Evolutionary conservation across 2,329 filamentous ascomycete species (phyloP).

Genomic region (Colletotrichum paranaense): DNA sequence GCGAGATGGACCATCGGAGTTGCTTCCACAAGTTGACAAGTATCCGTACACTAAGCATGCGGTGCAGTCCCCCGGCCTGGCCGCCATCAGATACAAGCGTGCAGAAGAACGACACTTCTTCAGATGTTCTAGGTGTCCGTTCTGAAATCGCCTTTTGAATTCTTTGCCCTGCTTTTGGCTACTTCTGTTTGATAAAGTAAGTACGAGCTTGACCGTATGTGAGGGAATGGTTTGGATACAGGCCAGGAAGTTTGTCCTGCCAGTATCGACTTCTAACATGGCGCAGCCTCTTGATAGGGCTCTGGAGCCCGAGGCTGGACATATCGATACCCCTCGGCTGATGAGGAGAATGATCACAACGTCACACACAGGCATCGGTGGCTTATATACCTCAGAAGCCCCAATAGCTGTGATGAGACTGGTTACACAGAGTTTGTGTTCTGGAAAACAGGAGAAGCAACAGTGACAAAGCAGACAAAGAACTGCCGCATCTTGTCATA

Average conservation of each 20-base stretch:
- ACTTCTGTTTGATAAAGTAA: not conserved
- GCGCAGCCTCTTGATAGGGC: not conserved
- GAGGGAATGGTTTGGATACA: not conserved
- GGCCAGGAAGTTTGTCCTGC: not conserved
- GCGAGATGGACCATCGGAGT: conserved; percentile 8
- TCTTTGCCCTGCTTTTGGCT: not conserved
- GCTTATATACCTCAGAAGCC: not conserved
- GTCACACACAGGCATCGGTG: not conserved
- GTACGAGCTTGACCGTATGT: not conserved
- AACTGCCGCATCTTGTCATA: not conserved
- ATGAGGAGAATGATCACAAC: not conserved
- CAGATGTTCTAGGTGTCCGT: not conserved
- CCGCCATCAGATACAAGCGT: not conserved
- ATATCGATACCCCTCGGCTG: not conserved
- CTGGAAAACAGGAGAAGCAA: not conserved
- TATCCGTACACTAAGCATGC: not conserved
- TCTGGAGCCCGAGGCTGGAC: not conserved
- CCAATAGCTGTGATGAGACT: not conserved
- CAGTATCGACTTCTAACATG: not conserved
- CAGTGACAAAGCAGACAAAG: not conserved
- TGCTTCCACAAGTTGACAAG: conserved; percentile 9
- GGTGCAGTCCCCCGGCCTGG: not conserved
- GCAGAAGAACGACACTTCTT: not conserved
- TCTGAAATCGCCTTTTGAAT: not conserved
- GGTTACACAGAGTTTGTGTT: not conserved